A percentile compares a stretch with the other conserved stretches of the same genome.
Evolutionary conservation across 345 rosid species (phyloP).

Genomic region (Dimocarpus longan): DNA sequence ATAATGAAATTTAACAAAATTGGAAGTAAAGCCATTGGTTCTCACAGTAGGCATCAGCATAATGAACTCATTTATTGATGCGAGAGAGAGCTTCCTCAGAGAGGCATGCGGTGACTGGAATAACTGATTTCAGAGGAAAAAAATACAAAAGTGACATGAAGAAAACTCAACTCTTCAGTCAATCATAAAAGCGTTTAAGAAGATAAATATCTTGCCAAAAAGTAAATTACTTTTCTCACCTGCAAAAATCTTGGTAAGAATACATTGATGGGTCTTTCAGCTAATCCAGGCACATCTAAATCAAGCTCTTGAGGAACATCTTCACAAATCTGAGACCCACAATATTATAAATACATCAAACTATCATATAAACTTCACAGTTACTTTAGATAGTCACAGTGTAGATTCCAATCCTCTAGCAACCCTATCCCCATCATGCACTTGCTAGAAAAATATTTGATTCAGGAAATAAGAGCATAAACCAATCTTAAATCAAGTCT

Average conservation of each 20-base stretch:
- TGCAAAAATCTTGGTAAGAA: conserved; percentile 78
- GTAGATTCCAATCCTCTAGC: background rate
- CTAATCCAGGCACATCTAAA: conserved; percentile 80
- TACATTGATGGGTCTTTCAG: conserved; percentile 83
- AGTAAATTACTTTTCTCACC: conserved; percentile 38
- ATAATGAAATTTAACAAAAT: conserved; percentile 5
- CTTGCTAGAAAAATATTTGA: background rate
- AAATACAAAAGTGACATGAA: background rate
- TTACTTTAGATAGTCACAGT: background rate
- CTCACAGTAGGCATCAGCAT: conserved; percentile 97
- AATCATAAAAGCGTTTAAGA: no score
- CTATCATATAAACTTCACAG: background rate
- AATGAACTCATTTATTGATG: conserved; percentile 82
- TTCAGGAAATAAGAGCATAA: background rate
- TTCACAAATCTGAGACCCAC: conserved; percentile 77
- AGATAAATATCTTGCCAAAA: background rate
- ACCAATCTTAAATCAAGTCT: background rate
- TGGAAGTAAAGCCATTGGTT: conserved; percentile 10
- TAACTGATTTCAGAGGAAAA: conserved; percentile 20
- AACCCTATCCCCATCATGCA: background rate
- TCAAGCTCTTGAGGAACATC: conserved; percentile 90
- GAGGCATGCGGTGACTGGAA: conserved; percentile 75
- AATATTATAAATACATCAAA: background rate
- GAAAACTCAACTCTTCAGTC: background rate
- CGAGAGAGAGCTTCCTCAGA: conserved; percentile 80